Base-by-base conservation (phyloP, 345 rosid species). In the Capsella bursapastoris region DNA sequence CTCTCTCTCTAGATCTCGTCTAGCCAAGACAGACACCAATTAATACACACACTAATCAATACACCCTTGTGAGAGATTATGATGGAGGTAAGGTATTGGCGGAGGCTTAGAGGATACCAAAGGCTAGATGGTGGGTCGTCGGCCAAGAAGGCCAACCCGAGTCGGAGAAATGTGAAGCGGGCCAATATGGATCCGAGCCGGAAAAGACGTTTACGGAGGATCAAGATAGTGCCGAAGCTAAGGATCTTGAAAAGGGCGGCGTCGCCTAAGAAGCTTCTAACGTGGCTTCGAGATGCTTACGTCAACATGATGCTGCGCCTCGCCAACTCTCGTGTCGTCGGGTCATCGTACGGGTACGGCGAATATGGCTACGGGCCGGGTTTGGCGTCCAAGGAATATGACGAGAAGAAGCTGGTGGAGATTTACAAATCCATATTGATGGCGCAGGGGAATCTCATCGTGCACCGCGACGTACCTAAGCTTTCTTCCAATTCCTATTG, bases 261-360 rank as follows among this genome's bases (percentile, higher is more conserved):
- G 10, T 75, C 82, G 6, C 90, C 92, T 8, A 89, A 82, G 81
- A 82, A 74, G 78, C 22, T 83, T 29, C 29, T 88, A 16, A 80
- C 81, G 28, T 86, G 90, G 86, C 81, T 89, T 12, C 75, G 96
- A 2, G 92, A 87, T 68, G 86, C 89, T n/a, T 89, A 87, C 82
- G 90, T 86, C 58, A 89, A 83, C 22, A 81, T 85, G 92, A 87
- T 87, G 92, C 68, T 87, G 31, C 62, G 83, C 43, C 15, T 90
- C 4, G 89, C 87, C 3, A 81, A 74, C 37, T 82, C 90, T 37
- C 81, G 75, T 66, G 74, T 80, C 43, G 48, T 78, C 16, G 68
- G 71, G 32, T 44, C 70, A 13, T 71, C 83, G 0, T 79, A 81
- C 78, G 75, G 79, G 41, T 73, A 78, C 63, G 74, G 68, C 10